Evolutionary conservation across 1,139 yeast species (phyloP).

Genomic region (Candida gigantensis): DNA sequence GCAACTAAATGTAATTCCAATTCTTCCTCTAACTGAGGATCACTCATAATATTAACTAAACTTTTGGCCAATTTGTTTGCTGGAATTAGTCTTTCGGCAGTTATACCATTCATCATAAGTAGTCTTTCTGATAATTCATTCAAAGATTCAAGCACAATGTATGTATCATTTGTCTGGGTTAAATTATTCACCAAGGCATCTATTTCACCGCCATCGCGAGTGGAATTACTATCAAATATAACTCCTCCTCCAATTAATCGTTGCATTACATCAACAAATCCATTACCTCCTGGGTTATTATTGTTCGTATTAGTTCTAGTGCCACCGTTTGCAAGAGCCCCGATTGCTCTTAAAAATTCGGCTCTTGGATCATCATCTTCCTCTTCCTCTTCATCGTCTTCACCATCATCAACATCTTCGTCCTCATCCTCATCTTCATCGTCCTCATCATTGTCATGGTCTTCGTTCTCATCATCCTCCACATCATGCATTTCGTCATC

Average conservation of each 20-base stretch:
- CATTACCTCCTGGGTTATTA: constrained; percentile 14
- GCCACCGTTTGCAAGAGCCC: constrained; percentile 19
- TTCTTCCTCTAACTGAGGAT: constrained; percentile 60
- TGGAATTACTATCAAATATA: constrained; percentile 29
- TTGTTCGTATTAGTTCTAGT: constrained; percentile 6
- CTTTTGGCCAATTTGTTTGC: constrained; percentile 55
- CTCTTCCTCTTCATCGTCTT: constrained; percentile 9
- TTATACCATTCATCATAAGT: constrained; percentile 65
- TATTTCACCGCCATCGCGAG: constrained; percentile 32
- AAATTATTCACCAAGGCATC: constrained; percentile 44
- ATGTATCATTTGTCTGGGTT: constrained; percentile 47
- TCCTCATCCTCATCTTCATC: too few species aligned
- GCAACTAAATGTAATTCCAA: constrained; percentile 81
- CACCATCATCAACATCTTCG: constrained; percentile 15
- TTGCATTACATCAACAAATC: constrained; percentile 39
- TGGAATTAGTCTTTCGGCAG: constrained; percentile 68
- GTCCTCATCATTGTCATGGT: constrained; percentile 19
- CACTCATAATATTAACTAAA: constrained; percentile 60
- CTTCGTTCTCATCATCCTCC: constrained; percentile 21
- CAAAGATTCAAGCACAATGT: constrained; percentile 53
- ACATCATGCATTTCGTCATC: constrained; percentile 6
- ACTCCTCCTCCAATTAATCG: constrained; percentile 40
- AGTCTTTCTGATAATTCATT: constrained; percentile 64
- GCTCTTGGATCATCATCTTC: constrained; percentile 27
- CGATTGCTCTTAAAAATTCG: constrained; percentile 31